Evolutionary conservation across 257 asterid species (phyloP).

Genomic region (Fraxinus anomala): DNA sequence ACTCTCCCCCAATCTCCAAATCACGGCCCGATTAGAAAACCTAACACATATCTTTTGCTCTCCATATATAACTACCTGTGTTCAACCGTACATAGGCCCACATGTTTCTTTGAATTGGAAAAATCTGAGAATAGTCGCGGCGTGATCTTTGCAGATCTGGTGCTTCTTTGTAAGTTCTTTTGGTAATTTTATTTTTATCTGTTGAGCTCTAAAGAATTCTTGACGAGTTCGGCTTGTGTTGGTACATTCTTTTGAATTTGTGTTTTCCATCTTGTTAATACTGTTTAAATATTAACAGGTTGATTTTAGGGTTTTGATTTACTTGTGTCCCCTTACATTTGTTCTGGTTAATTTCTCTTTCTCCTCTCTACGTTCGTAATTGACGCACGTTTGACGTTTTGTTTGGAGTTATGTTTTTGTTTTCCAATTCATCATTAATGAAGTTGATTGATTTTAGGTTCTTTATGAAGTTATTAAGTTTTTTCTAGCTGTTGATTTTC

Average conservation of each 20-base stretch:
- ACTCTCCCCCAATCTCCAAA: neutral
- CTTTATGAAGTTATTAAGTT: too few species aligned
- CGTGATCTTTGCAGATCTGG: conserved; percentile 47
- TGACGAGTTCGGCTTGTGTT: conserved; percentile 17
- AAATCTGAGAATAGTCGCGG: conserved; percentile 26
- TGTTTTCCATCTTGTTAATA: neutral
- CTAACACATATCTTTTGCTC: conserved; percentile 15
- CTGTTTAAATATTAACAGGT: conserved; percentile 14
- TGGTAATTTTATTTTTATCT: neutral
- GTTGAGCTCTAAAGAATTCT: conserved; percentile 3
- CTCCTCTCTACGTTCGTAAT: neutral
- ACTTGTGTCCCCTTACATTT: neutral
- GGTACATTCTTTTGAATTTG: neutral
- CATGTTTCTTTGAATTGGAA: conserved; percentile 21
- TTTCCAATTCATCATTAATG: neutral
- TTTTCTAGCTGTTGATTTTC: neutral
- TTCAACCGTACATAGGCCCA: neutral
- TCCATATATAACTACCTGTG: neutral
- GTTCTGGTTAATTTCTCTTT: neutral
- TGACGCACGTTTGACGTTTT: neutral
- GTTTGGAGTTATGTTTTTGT: too few species aligned
- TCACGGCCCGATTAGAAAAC: conserved; percentile 20
- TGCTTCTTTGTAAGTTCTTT: conserved; percentile 26
- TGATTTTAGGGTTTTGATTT: conserved; percentile 7
- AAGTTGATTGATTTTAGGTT: neutral